Evolutionary conservation across 2,329 filamentous ascomycete species (phyloP).

Genomic region (Fusarium robinianum): DNA sequence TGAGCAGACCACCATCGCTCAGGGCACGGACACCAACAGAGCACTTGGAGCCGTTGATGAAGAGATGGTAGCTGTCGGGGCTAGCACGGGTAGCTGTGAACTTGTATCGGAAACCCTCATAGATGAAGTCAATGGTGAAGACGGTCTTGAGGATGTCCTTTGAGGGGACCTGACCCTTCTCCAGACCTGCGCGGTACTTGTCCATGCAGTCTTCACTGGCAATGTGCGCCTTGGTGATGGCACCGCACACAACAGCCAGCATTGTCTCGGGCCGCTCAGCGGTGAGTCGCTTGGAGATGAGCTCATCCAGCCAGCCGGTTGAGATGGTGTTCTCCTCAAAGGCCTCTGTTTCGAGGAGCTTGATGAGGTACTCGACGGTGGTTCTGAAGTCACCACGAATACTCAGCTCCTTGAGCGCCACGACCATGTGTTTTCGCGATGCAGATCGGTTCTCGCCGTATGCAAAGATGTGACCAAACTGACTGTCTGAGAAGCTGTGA

Average conservation of each 20-base stretch:
- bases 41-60: constrained; percentile 98
- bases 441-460: constrained; percentile 97
- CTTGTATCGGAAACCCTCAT: constrained; percentile 95
- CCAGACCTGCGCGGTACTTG: constrained; percentile 85
- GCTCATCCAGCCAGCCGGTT: constrained; percentile 97
- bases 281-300: constrained; percentile 96
- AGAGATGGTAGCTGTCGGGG: constrained; percentile 91
- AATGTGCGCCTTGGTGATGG: constrained; percentile 91
- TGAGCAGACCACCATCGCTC: constrained; percentile 89
- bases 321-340: constrained; percentile 99
- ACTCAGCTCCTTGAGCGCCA: constrained; percentile 96
- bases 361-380: constrained; percentile 98
- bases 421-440: constrained; percentile 98
- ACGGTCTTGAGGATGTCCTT: constrained; percentile 98
- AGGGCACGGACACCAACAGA: constrained; percentile 90
- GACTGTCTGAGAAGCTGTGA: constrained; percentile 98
- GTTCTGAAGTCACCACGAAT: constrained; percentile 99
- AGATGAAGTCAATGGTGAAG: constrained; percentile 98
- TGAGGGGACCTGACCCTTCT: constrained; percentile 95
- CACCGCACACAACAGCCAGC: constrained; percentile 93
- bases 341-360: constrained; percentile 95
- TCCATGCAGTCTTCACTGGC: constrained; percentile 87
- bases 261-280: constrained; percentile 93
- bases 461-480: constrained; percentile 99
- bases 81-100: constrained; percentile 96